Conservation (phyloP, 805 yeast species). For the Wickerhamiella kazuoi region DNA sequence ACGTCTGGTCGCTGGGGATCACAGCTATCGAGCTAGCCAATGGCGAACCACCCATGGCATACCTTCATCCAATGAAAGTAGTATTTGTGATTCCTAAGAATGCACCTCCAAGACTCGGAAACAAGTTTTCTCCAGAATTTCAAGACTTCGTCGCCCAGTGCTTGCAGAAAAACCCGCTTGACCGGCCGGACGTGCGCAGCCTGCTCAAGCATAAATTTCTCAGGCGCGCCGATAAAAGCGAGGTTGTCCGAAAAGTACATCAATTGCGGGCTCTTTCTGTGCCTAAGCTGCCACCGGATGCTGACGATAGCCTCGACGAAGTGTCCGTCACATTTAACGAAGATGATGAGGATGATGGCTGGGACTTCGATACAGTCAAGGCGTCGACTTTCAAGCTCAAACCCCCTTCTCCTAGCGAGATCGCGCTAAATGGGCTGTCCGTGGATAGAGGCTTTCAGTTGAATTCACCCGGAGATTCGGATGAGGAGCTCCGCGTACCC, state of each 20-base stretch:
- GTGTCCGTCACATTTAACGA: neutral
- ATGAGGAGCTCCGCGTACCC: neutral
- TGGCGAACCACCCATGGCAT: conserved; percentile 53
- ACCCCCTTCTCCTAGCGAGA: no score
- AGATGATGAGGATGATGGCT: conserved; percentile 18
- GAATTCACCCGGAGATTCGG: neutral
- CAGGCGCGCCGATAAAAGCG: conserved; percentile 6
- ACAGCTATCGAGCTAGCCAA: conserved; percentile 55
- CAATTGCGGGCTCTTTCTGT: conserved; percentile 5
- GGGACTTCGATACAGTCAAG: conserved; percentile 25
- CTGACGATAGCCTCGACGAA: conserved; percentile 2
- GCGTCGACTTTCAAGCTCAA: conserved; percentile 9
- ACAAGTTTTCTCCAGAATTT: conserved; percentile 30
- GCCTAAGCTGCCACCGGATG: neutral
- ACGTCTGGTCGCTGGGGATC: conserved; percentile 66
- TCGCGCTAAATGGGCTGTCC: no score
- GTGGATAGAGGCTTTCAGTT: no score
- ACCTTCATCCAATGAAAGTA: conserved; percentile 37
- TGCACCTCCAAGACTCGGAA: conserved; percentile 27
- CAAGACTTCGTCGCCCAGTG: conserved; percentile 55
- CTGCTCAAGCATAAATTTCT: conserved; percentile 51
- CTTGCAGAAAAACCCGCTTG: conserved; percentile 48
- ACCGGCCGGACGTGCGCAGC: conserved; percentile 45
- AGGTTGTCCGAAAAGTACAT: conserved; percentile 9
- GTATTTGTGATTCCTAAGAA: conserved; percentile 33